Evolutionary conservation across 2,329 filamentous ascomycete species (phyloP), one percentile per base, ranked within the genome.

Genomic region (Epichloe gansuensis): DNA sequence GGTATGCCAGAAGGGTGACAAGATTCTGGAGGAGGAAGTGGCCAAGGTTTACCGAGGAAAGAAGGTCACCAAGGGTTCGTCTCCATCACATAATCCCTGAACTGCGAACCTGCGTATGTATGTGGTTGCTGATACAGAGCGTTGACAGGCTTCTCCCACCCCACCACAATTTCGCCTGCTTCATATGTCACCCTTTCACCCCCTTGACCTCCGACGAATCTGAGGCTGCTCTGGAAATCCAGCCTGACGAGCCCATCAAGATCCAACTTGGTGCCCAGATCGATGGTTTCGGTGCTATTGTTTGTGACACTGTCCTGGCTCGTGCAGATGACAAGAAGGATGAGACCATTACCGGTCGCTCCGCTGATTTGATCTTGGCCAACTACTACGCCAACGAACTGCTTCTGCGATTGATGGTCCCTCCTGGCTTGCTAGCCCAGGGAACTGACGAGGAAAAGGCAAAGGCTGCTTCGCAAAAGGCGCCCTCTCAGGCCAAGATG

Each of bases 191-290:
- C 53, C 93, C 93, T 50, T 97, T 96, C 77, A 98, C 93, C 46
- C 93, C 93, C 50, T 78, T 98, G 62, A 83, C 82, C 61, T 83
- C 90, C 58, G 93, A 98, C 65, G 77, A 85, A 69, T 82, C 85
- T 67, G 93, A 98, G 76, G 88, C 91, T 56, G 80, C 78, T 54
- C 77, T 80, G 48, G 82, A 84, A 64, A 78, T 98, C 62, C 88
- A 95, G 75, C 79, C 85, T 50, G 86, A 84, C 57, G 93, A 98
- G 75, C 74, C 88, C 56, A 80, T 95, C 73, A 98, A 98, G 82
- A 93, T 98, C 69, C 93, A 98, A 75, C 82, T 98, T n/a, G 93
- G 93, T 65, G 93, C 93, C 50, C 93, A 98, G 75, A 96, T 98
- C 58, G 89, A 97, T 73, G 93, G 93, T 52, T 95, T 97, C 66